Base-by-base conservation (phyloP, 148 eudicot species). In the Nyssa sinensis region DNA sequence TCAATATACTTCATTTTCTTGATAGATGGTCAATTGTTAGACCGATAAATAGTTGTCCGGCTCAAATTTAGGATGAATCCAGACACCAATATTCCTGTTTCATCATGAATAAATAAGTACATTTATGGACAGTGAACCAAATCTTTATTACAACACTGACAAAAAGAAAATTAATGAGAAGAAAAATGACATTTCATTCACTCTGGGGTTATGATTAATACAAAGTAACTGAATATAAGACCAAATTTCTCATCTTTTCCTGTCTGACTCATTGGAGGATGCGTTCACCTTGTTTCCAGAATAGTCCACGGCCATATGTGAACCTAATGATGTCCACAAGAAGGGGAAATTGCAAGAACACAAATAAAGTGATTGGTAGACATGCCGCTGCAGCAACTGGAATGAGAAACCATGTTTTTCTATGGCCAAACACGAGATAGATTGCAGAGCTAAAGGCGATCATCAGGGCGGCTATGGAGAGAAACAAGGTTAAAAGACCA, bases 391-490 rank as follows among this genome's bases (percentile, higher is more conserved):
- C 69, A 9, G 69, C 71, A 33, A 73, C 72, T 27, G 70, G 69
- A 32, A 67, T 49, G 1, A 79, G 44, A 61, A 65, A 30, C 78
- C 78, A 74, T n/a, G 59, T 58, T 17, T 62, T 34, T 29, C 21
- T 30, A 5, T 67, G 28, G 5, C 74, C 73, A 24, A 62, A 53
- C 21, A 79, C 82, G 0, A 79, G 74, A 63, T 25, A 74, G 30
- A 79, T n/a, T 2, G 82, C 63, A 5, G 66, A 74, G 4, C 74
- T 53, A 19, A 79, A 79, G 25, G 77, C 53, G 23, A 74, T 9
- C 74, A 74, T 62, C 81, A 79, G 59, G 23, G 61, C 67, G 12
- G 70, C 34, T 23, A 79, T 79, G 27, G 81, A 79, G 16, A 74
- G 28, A 25, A 69, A 74, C 14, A 79, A 68, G 13, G 65, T 51